These are phyloP conservation scores for Hanseniaspora jakobsenii DNA, from an alignment of 805 yeast genomes.

Conservation along the genomic window DNA sequence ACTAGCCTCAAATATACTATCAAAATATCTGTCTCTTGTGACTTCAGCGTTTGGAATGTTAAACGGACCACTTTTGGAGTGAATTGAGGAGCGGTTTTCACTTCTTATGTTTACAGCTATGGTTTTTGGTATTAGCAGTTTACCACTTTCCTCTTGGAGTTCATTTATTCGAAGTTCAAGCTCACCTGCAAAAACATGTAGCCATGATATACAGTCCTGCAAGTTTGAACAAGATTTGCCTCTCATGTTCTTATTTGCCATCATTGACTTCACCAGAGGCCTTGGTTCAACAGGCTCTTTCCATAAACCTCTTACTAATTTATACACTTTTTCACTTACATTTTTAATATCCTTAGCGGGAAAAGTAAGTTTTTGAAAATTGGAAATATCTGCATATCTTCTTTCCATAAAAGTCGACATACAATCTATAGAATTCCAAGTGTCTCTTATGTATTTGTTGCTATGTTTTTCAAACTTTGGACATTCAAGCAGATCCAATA, in stretches of 20 bases:
- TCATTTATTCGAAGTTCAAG: conserved; percentile 59
- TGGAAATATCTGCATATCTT: conserved; percentile 7
- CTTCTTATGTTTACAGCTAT: conserved; percentile 32
- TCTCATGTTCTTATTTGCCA: conserved; percentile 70
- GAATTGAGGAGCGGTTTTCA: conserved; percentile 20
- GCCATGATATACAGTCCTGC: conserved; percentile 62
- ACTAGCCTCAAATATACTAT: conserved; percentile 26
- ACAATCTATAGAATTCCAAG: conserved; percentile 29
- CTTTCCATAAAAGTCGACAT: conserved; percentile 17
- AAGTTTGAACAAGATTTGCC: conserved; percentile 39
- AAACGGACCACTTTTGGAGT: conserved; percentile 30
- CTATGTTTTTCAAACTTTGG: conserved; percentile 34
- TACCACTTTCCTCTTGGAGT: conserved; percentile 45
- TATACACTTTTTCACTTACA: conserved; percentile 44
- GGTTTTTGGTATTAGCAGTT: conserved; percentile 37
- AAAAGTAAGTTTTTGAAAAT: conserved; percentile 18
- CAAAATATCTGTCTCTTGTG: conserved; percentile 17
- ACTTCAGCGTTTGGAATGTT: conserved; percentile 18
- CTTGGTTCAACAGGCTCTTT: conserved; percentile 44
- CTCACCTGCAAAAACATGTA: conserved; percentile 73
- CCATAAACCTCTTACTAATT: conserved; percentile 53
- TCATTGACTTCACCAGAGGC: conserved; percentile 70
- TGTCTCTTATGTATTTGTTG: conserved; percentile 41
- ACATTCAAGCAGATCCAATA: conserved; percentile 38
- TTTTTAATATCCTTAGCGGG: conserved; percentile 34